Conservation (phyloP, 179 eudicot species). For the Gypsophila paniculata region DNA sequence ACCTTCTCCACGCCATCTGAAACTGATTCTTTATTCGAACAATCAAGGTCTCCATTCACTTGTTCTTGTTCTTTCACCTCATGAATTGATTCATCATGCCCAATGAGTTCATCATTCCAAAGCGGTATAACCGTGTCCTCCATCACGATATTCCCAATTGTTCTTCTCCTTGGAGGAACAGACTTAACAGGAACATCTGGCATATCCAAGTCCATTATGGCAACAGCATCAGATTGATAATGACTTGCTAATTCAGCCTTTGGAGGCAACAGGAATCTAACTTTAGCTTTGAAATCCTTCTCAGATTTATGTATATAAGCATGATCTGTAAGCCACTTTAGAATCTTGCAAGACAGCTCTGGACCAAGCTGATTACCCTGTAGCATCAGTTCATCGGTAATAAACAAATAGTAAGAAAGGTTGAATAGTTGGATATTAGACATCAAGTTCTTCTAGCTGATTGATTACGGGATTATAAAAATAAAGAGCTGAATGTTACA, state of each 20-base stretch:
- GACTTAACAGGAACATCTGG: conserved; percentile 68
- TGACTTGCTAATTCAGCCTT: conserved; percentile 37
- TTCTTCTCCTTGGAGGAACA: conserved; percentile 69
- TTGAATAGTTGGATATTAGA: neutral
- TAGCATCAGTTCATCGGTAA: conserved; percentile 13
- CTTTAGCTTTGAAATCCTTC: conserved; percentile 45
- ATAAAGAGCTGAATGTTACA: conserved; percentile 40
- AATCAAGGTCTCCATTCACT: conserved; percentile 30
- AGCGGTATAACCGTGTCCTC: conserved; percentile 38
- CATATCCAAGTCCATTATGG: conserved; percentile 37
- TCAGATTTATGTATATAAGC: conserved; percentile 44
- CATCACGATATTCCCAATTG: conserved; percentile 53
- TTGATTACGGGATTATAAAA: conserved; percentile 22
- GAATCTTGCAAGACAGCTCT: conserved; percentile 50
- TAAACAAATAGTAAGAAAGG: conserved; percentile 16
- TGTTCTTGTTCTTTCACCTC: conserved; percentile 25
- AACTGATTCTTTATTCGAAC: conserved; percentile 29
- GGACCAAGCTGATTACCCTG: conserved; percentile 62
- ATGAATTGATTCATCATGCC: conserved; percentile 30
- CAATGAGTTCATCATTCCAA: conserved; percentile 30
- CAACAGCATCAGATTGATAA: conserved; percentile 41
- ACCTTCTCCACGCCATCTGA: conserved; percentile 51
- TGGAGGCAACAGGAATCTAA: conserved; percentile 36
- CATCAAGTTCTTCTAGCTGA: conserved; percentile 13
- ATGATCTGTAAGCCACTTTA: conserved; percentile 61